Conservation (phyloP, 345 rosid genomes). For the Hypericum androsaemum region DNA sequence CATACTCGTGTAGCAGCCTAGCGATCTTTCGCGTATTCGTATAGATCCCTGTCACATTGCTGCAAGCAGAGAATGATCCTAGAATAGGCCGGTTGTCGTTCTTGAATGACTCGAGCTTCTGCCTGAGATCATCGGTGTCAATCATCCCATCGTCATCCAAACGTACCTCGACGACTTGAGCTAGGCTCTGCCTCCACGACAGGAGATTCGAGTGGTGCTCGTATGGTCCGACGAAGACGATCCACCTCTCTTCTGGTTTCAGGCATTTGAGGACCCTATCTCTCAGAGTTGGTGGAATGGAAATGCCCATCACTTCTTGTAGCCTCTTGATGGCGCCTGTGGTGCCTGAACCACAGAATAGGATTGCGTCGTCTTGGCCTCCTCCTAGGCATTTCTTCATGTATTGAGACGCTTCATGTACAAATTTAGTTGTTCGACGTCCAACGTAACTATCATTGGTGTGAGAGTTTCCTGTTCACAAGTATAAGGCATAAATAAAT, state of each 20-base stretch:
- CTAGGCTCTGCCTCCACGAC: slow-evolving; percentile 56
- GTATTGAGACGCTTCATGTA: slow-evolving; percentile 34
- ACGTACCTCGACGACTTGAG: slow-evolving; percentile 48
- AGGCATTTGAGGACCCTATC: slow-evolving; percentile 28
- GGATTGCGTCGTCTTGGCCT: slow-evolving; percentile 29
- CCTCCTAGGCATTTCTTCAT: slow-evolving; percentile 48
- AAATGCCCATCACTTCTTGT: slow-evolving; percentile 50
- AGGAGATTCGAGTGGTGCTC: slow-evolving; percentile 66
- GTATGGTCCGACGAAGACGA: slow-evolving; percentile 49
- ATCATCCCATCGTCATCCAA: slow-evolving; percentile 26
- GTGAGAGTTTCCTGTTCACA: slow-evolving; percentile 42
- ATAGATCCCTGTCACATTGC: slow-evolving; percentile 43
- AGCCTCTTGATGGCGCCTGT: slow-evolving; percentile 49
- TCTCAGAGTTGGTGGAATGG: slow-evolving; percentile 36
- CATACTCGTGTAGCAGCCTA: slow-evolving; percentile 33
- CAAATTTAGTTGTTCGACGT: slow-evolving; percentile 36
- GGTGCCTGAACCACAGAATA: slow-evolving; percentile 50
- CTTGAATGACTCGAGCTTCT: slow-evolving; percentile 17
- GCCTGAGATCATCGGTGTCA: slow-evolving; percentile 25
- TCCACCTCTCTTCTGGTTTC: slow-evolving; percentile 37
- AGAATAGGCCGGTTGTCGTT: slow-evolving; percentile 31
- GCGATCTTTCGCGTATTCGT: slow-evolving; percentile 41
- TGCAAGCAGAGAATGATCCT: slow-evolving; percentile 57
- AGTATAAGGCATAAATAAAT: neutral
- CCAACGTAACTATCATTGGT: slow-evolving; percentile 49